Evolutionary conservation across 2,329 filamentous ascomycete species (phyloP), one percentile per base, ranked within the genome.

Genomic region (Phialophora expanda): DNA sequence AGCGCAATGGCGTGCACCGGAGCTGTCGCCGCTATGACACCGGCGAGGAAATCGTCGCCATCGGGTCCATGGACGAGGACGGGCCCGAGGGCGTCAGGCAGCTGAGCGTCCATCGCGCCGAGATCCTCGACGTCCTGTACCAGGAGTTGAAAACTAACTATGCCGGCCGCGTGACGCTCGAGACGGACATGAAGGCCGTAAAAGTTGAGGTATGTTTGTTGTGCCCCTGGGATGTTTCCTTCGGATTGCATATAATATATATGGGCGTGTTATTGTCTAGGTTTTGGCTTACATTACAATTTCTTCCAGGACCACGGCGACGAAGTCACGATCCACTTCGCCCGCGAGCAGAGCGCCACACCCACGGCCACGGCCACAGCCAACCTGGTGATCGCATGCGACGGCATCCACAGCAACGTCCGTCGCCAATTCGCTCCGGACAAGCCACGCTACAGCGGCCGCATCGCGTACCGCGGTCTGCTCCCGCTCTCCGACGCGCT

Each of bases 11-110:
- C 17, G 67, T 76, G 24, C 77, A 75, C 73, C 73, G 77, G 51
- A 70, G 71, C 14, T 76, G 78, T 61, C 74, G 76, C 14, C 73
- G 77, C 44, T 78, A 72, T 59, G 76, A 78, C 53, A 75, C 73
- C 24, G 72, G 76, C 22, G 73, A 69, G 12, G 74, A 77, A 38
- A 73, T 78, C 61, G 68, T 74, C 9, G 75, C 72, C 1, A 64
- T 77, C 8, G 56, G 56, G 11, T 68, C 69, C 7, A 71, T 73
- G 28, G 67, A 72, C 30, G 74, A 75, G 46, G 17, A 32, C 20
- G 41, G n/a, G 6, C 64, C 65, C 5, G 64, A 61, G 64, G 34
- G 62, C 38, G 3, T 69, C 17, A 48, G 30, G 20, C 55, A 60
- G 24, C 14, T 60, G 41, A 48, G 54, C 9, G 56, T 66, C 7